Base-by-base conservation (phyloP, 1,284 basidiomycete genomes). In the Ganoderma lucidum region DNA sequence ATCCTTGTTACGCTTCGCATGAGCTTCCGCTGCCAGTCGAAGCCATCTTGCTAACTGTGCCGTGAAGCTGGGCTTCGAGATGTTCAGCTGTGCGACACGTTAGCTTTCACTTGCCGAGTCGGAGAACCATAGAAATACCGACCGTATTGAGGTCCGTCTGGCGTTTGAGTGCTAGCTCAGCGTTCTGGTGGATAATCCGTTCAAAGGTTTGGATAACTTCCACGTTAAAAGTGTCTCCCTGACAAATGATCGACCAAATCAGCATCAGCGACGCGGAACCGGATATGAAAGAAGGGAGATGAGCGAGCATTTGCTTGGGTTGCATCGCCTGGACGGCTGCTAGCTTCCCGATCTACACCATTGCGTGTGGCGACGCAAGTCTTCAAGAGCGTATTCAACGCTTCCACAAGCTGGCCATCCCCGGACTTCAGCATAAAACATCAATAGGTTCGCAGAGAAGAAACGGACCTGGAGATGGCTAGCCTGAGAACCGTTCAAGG, bases 1-100 rank as follows among this genome's bases (percentile, higher is more conserved):
- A 4, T 67, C 42, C 6, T 32, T 19, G 10, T 41, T 42, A 30
- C 45, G 55, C 15, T 15, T 45, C 42, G 51, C 55, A 44, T 67
- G 66, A 2, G 62, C 59, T 15, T 59, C 55, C 9, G 30, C 55
- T 3, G 48, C 55, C 3, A 28, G 30, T 6, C 62, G 53, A 35
- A 67, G 37, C 62, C 62, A 67, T 1, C 37, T 42, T n/a, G 44
- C 39, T 41, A 67, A 37, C 32, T 45, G 45, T 23, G 45, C 23
- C 17, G 58, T 44, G 37, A 67, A 59, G 5, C n/a, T 6, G 44
- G 66, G 66, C 15, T 58, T 48, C 62, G 58, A 59, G 6, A 60
- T 39, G 42, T 60, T 63, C 17, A 67, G 15, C 66, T 67, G 35
- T 14, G 48, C 42, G 6, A n/a, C 6, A 39, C 10, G 35, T 53